Base-by-base conservation (phyloP, 2,329 filamentous ascomycete species). In the Epichloe sibirici region DNA sequence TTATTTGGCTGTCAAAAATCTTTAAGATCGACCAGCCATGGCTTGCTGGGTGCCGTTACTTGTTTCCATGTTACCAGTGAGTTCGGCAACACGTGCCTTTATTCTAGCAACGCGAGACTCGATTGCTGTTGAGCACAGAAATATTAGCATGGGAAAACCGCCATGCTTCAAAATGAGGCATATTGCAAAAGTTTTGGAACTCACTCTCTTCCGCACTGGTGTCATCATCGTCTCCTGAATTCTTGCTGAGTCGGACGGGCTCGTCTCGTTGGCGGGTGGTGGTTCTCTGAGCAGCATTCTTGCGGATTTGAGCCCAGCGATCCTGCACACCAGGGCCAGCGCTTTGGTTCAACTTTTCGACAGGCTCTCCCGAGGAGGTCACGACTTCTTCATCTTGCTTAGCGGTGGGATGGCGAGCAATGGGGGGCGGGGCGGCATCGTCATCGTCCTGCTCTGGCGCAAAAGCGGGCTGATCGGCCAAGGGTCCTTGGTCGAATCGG, bases 91-190 rank as follows among this genome's bases (percentile, higher is more conserved):
- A 56, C 93, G 85, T 55, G 93, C 93, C 73, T 96, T 97, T 78
- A 98, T 98, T 57, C 93, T 87, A 48, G 93, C 93, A 55, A 97
- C 93, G 59, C 93, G 88, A 48, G 90, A 90, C 69, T 98, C 93
- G 63, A 97, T 97, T 38, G 90, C 89, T 94, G 59, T n/a, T 51
- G 25, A 12, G 43, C 44, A 49, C 1, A 57, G 13, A 43, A 44
- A 48, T 2, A 56, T 69, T 45, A 68, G 65, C 34, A 48, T 38
- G 4, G 15, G 31, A 31, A 31, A 31, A 4, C 31, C 31, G 31
- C 31, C 31, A 8, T 11, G 9, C 8, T 31, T 31, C 31, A 38
- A 34, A 25, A 6, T 4, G 17, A 5, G 21, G 2, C 17, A 38
- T 2, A 13, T 4, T 23, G 23, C 13, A 9, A 6, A 3, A 50